Base-by-base conservation (phyloP, 352 stramenopile species). In the Pythium sukuiense region DNA sequence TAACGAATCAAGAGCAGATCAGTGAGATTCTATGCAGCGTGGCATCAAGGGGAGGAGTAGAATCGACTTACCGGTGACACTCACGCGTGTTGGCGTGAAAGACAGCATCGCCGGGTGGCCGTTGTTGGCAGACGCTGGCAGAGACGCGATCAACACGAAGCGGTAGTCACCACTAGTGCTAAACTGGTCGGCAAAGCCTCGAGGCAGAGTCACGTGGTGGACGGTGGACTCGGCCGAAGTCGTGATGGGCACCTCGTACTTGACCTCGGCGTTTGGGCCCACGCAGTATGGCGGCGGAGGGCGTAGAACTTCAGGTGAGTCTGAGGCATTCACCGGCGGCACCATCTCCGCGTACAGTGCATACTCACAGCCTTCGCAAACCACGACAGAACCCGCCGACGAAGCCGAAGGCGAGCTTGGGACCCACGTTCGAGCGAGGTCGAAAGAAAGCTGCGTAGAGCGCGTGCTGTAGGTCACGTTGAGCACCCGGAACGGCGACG, bases 161-260 rank as follows among this genome's bases (percentile, higher is more conserved):
- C 49, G 65, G 35, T 80, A 80, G 49, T 72, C 59, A 26, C 73
- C 71, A 6, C 61, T 77, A 3, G 62, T 60, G 7, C 46, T 43
- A 32, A 80, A 80, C 52, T 66, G 37, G 43, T 78, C 73, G 14
- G 64, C 73, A 50, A 80, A 80, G 2, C 56, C 16, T 29, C 63
- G 50, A 2, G 61, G 60, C 6, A 77, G 41, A 12, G 65, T 70
- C n/a, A 74, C 30, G 12, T 24, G 59, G 13, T 69, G 59, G 12
- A 27, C 50, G 3, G 30, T n/a, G 3, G 32, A 27, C 9, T 30
- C 48, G 7, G 6, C 16, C 32, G 37, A 43, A 11, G 50, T 54
- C n/a, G 37, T 32, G 1, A 35, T 53, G 14, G 70, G 67, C 0
- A 80, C 46, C n/a, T 41, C 48, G 61, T 74, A 75, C 46, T 62